Evolutionary conservation across 108 stramenopile genomes (phyloP), one percentile per base, ranked within the genome.

Genomic region (Fragilariopsis cylindrus): DNA sequence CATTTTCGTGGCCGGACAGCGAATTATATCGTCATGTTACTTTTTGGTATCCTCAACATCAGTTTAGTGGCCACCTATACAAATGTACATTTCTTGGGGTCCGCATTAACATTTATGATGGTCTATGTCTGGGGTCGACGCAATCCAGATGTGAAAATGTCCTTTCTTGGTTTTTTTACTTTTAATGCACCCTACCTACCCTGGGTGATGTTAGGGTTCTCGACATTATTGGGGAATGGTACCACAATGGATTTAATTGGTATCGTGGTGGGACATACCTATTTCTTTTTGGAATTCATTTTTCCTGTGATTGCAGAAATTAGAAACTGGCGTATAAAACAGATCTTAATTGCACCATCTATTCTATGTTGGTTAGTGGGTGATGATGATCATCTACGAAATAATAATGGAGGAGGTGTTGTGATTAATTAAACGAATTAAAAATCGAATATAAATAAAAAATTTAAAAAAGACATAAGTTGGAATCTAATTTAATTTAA

Each of bases 71-170:
- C 98, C 7, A 87, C 96, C 39, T 96, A 90, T 75, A 72, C 96
- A 3, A 71, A 77, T 40, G 90, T 97, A 7, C 90, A 91, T 52
- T 99, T 98, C 72, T 74, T 99, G 48, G 98, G 98, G 46, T 85
- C 85, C 73, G 92, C 97, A 1, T 84, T 99, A 47, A 91, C 98
- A 5, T 99, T 99, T 77, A 98, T 98, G 97, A 99, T 99, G 97
- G 87, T 97, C 1, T 98, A 99, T 75, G 93, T 99, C 6, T 99
- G 97, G 98, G 91, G 92, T 58, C 75, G 92, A 55, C 80, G 92
- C 1, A 97, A 96, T 73, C 87, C 89, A 69, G 86, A 92, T 75
- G 88, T 98, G 65, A 76, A 91, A 50, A 98, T 98, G 98, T 84
- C 83, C 56, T 91, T 99, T 69, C 71, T 99, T 50, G 98, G 98